Base-by-base conservation (phyloP, 306 rosid species). In the Calophaca sinica region DNA sequence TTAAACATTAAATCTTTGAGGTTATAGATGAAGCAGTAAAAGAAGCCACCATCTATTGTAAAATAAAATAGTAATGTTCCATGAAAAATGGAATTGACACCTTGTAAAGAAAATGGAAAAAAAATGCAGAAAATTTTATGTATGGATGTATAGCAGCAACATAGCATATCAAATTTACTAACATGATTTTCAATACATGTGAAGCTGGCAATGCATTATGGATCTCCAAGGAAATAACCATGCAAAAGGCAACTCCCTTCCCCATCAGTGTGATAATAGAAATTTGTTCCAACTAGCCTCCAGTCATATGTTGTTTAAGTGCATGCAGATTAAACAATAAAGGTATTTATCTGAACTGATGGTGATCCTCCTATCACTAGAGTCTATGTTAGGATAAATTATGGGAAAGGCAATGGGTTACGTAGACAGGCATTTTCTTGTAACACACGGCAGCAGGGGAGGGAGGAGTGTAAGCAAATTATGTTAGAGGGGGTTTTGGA, bases 41-140 rank as follows among this genome's bases (percentile, higher is more conserved):
- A 62, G 68, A n/a, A 67, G 72, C n/a, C 42, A n/a, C 6, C 26
- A 29, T 66, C 6, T 4, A 66, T 28, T 5, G 39, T 65, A 42
- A 65, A 65, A 28, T 36, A 26, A 15, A 29, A 67, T n/a, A n/a
- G n/a, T n/a, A n/a, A n/a, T n/a, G n/a, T n/a, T 13, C 29, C 12
- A 29, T 12, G 41, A 48, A 12, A 9, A 67, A 48, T 48, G 44
- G 44, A 46, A 10, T 67, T n/a, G 44, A 67, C 29, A 67, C 29
- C 72, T 11, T 29, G 20, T 31, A 54, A 67, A 12, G 4, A 48
- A 48, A 11, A 28, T 2, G 4, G n/a, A 12, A 44, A 62, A 3
- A 4, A 6, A n/a, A n/a, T 68, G n/a, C 45, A 10, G 57, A 66
- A 28, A 28, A 45, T 41, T 29, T 33, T 7, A 7, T 29, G 44